These are phyloP conservation scores for Saccharomycopsis sp. DNA, from an alignment of 805 yeast genomes.

Conservation along the genomic window DNA sequence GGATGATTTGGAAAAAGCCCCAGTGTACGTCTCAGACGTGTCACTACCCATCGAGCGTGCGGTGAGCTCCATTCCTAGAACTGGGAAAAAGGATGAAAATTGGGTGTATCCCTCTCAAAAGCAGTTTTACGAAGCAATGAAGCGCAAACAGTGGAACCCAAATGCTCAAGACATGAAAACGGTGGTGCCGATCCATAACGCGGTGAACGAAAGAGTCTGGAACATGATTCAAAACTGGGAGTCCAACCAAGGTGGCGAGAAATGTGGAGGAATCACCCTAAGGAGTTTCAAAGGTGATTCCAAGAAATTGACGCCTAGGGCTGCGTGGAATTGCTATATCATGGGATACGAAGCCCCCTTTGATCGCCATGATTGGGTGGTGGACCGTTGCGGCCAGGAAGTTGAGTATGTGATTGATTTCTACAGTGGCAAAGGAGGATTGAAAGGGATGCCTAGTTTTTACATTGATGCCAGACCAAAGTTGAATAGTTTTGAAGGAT, in stretches of 20 bases:
- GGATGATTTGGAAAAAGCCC: conserved; percentile 30
- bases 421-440: conserved; percentile 52
- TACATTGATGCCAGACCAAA: conserved; percentile 90
- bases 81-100: conserved; percentile 46
- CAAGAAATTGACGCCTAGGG: conserved; percentile 78
- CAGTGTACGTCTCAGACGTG: conserved; percentile 30
- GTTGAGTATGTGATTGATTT: conserved; percentile 92
- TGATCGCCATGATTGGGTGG: conserved; percentile 93
- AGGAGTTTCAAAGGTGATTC: conserved; percentile 88
- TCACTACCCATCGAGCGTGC: conserved; percentile 65
- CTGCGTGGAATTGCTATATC: conserved; percentile 53
- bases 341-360: conserved; percentile 75
- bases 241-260: conserved; percentile 40
- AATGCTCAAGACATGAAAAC: conserved; percentile 74
- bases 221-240: conserved; percentile 79
- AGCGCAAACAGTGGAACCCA: conserved; percentile 83
- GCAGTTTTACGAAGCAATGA: conserved; percentile 92
- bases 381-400: conserved; percentile 73
- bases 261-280: conserved; percentile 79
- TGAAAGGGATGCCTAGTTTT: conserved; percentile 47
- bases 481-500: conserved; percentile 71
- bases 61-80: conserved; percentile 74
- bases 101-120: conserved; percentile 96
- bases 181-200: conserved; percentile 89
- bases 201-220: conserved; percentile 94